Percentiles rank a stretch among this genome's conserved stretches.
Conservation (phyloP, 2,329 filamentous ascomycete species). For the Helminthosporium solani region DNA sequence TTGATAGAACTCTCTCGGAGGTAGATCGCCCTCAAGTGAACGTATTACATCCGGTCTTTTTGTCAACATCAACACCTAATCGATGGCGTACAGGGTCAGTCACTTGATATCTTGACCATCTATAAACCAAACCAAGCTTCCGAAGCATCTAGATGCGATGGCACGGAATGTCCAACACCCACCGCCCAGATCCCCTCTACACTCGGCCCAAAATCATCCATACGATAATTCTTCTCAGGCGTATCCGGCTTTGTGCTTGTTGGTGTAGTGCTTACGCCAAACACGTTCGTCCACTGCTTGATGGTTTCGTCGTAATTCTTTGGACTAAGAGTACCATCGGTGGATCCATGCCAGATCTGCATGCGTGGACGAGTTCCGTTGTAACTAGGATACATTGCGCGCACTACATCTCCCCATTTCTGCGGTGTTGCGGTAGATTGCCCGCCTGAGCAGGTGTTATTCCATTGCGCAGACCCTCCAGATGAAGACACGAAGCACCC, state of each 20-base stretch:
- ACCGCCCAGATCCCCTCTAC: conserved; percentile 31
- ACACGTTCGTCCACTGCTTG: conserved; percentile 39
- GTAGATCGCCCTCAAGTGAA: too few species aligned
- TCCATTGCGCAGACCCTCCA: conserved; percentile 51
- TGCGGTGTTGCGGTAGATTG: conserved; percentile 48
- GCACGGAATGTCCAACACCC: conserved; percentile 30
- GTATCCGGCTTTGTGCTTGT: conserved; percentile 25
- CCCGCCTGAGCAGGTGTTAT: conserved; percentile 54
- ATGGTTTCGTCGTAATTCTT: conserved; percentile 58
- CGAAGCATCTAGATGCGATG: conserved; percentile 23
- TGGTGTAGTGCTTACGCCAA: conserved; percentile 25
- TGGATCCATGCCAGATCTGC: conserved; percentile 60
- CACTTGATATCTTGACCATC: too few species aligned
- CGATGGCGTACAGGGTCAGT: too few species aligned
- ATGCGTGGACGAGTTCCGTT: conserved; percentile 54
- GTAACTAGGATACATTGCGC: conserved; percentile 55
- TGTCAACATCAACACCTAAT: too few species aligned
- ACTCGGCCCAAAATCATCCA: conserved; percentile 29
- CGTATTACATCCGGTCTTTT: too few species aligned
- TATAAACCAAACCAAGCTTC: conserved; percentile 34
- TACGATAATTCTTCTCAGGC: conserved; percentile 31
- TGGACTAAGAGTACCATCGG: conserved; percentile 52
- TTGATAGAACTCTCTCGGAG: too few species aligned
- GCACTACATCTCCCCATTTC: conserved; percentile 53
- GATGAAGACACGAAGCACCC: conserved; percentile 54